A percentile compares a stretch with the other conserved stretches of the same genome.
Evolutionary conservation across 495 filamentous ascomycete species (phyloP).

Genomic region (Opeltia flavorubescens): DNA sequence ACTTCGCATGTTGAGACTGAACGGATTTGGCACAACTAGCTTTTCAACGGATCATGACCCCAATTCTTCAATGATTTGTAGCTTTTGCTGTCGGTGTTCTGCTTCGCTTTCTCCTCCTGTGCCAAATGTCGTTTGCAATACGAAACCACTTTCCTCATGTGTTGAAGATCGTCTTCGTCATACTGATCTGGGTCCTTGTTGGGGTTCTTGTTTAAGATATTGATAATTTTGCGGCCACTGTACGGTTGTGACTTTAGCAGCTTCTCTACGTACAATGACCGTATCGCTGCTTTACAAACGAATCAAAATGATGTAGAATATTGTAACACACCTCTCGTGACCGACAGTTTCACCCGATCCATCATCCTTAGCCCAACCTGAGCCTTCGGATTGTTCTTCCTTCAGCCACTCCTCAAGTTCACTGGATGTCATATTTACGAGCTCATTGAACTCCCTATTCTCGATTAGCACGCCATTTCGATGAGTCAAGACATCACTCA

Average conservation of each 20-base stretch:
- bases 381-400: slow-evolving; percentile 34
- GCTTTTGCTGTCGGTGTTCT: slow-evolving; percentile 38
- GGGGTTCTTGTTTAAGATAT: slow-evolving; percentile 48
- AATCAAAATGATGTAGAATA: neutral
- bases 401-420: slow-evolving; percentile 51
- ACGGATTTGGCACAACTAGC: neutral
- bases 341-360: slow-evolving; percentile 48
- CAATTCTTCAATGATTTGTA: slow-evolving; percentile 53
- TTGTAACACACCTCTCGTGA: slow-evolving; percentile 38
- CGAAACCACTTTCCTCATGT: slow-evolving; percentile 52
- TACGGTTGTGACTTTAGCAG: neutral
- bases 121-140: slow-evolving; percentile 53
- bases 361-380: slow-evolving; percentile 45
- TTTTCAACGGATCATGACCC: slow-evolving; percentile 48
- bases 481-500: slow-evolving; percentile 7
- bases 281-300: neutral
- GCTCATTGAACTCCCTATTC: slow-evolving; percentile 48
- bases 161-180: slow-evolving; percentile 39
- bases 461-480: slow-evolving; percentile 17
- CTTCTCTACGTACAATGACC: neutral
- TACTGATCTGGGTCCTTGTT: slow-evolving; percentile 39
- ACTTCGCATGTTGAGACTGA: neutral
- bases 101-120: slow-evolving; percentile 46
- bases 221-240: slow-evolving; percentile 48
- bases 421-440: slow-evolving; percentile 51